phyloP scores from a whole-genome alignment of 768 basidiomycete species.

The Lyophyllum shimeji region DNA sequence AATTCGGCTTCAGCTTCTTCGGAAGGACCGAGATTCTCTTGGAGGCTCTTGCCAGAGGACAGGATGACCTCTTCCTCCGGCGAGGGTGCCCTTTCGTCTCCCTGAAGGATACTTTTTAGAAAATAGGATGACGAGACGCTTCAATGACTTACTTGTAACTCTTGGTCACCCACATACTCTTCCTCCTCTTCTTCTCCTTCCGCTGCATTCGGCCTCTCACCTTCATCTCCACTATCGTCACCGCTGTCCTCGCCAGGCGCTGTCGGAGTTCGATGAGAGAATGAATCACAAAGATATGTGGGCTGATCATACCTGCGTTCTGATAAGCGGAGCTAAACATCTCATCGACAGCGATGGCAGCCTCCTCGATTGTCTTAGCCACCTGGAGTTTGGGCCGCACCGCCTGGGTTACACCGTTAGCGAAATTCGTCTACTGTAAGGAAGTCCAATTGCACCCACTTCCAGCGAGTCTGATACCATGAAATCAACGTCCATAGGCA shows the following conservation, averaged over 20 bases:
- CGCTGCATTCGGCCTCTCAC: slow-evolving; percentile 47
- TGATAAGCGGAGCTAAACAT: slow-evolving; percentile 75
- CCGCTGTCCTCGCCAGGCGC: slow-evolving; percentile 51
- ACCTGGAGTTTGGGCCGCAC: slow-evolving; percentile 79
- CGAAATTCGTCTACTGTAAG: neutral
- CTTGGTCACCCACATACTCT: slow-evolving; percentile 52
- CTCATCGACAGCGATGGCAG: slow-evolving; percentile 86
- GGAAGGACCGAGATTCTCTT: slow-evolving; percentile 78
- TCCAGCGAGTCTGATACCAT: slow-evolving; percentile 95
- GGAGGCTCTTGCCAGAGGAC: slow-evolving; percentile 49
- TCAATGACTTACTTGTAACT: slow-evolving; percentile 50
- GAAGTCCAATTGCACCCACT: slow-evolving; percentile 37
- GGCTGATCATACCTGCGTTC: slow-evolving; percentile 46
- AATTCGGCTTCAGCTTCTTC: slow-evolving; percentile 94
- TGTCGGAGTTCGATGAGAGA: slow-evolving; percentile 12
- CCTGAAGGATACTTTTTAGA: slow-evolving; percentile 29
- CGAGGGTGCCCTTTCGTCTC: slow-evolving; percentile 71
- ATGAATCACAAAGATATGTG: neutral
- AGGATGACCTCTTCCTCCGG: slow-evolving; percentile 81
- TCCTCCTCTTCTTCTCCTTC: slow-evolving; percentile 62
- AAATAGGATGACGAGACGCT: neutral
- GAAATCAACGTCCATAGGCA: slow-evolving; percentile 99
- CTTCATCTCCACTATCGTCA: slow-evolving; percentile 69
- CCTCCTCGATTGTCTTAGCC: slow-evolving; percentile 79
- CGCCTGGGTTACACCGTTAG: slow-evolving; percentile 44